Evolutionary conservation across 164 flowering plant genomes (phyloP).

Genomic region (Akebia trifoliata): DNA sequence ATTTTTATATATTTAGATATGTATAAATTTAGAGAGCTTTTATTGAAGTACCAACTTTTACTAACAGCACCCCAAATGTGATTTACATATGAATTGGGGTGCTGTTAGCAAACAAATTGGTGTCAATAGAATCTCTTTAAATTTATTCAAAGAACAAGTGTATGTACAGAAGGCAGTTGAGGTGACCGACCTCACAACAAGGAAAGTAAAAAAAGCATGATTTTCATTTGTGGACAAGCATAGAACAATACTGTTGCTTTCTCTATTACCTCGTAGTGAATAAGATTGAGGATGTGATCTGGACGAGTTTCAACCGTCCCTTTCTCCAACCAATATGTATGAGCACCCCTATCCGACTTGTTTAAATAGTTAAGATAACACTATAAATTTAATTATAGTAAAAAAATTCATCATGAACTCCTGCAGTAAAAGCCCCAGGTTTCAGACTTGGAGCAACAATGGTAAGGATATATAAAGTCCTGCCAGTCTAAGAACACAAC

Average conservation of each 20-base stretch:
- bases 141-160: too few species aligned
- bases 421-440: constrained; percentile 4
- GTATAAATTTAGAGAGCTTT: too few species aligned
- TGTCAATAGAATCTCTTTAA: too few species aligned
- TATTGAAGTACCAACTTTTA: too few species aligned
- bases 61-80: too few species aligned
- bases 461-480: constrained; percentile 94
- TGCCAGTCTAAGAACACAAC: constrained; percentile 85
- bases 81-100: too few species aligned
- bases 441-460: neutral
- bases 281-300: constrained; percentile 87
- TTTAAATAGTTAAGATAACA: constrained; percentile 44
- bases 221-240: neutral
- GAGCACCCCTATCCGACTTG: constrained; percentile 83
- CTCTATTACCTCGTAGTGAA: constrained; percentile 87
- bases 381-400: neutral
- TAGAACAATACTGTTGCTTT: too few species aligned
- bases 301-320: constrained; percentile 74
- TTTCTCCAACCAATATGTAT: constrained; percentile 73
- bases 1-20: too few species aligned
- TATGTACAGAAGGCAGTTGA: too few species aligned
- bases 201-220: neutral
- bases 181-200: too few species aligned
- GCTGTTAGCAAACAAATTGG: too few species aligned
- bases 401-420: neutral